Percentiles rank a stretch among this genome's conserved stretches.
Evolutionary conservation across 208 protist genomes (phyloP).

Genomic region (Acanthamoeba culbertsoni): DNA sequence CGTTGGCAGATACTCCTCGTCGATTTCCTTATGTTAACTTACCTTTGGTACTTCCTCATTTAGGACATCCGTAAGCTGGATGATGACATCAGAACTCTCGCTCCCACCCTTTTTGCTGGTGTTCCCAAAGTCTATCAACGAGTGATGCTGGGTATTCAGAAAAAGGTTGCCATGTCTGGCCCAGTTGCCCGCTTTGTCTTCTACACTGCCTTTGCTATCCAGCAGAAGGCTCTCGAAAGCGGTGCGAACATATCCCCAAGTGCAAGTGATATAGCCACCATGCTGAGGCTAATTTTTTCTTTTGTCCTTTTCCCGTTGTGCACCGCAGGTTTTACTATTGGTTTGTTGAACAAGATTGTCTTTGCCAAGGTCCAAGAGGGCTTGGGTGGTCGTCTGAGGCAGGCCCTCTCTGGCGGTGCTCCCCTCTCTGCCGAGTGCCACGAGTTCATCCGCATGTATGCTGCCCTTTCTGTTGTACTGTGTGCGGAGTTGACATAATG

Average conservation of each 20-base stretch:
- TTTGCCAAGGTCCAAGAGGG: slow-evolving; percentile 64
- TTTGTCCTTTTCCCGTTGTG: too few relatives aligned
- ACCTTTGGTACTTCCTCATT: not conserved
- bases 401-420: slow-evolving; percentile 84
- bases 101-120: slow-evolving; percentile 82
- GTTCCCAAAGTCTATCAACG: slow-evolving; percentile 85
- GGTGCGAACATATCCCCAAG: not conserved
- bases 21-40: not conserved
- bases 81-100: slow-evolving; percentile 81
- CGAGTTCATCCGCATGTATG: slow-evolving; percentile 80
- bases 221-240: slow-evolving; percentile 19
- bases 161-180: not conserved
- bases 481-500: too few relatives aligned
- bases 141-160: slow-evolving; percentile 63
- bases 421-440: slow-evolving; percentile 81
- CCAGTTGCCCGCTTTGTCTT: slow-evolving; percentile 28
- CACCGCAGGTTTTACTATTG: slow-evolving; percentile 8
- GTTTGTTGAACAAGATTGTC: slow-evolving; percentile 47
- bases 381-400: slow-evolving; percentile 79
- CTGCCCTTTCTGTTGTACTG: too few relatives aligned
- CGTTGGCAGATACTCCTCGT: not conserved
- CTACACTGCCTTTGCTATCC: slow-evolving; percentile 31
- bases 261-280: too few relatives aligned
- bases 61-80: slow-evolving; percentile 79
- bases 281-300: not conserved